Conservation (phyloP, 768 basidiomycete species). For the Hygrophorus pudorinus region DNA sequence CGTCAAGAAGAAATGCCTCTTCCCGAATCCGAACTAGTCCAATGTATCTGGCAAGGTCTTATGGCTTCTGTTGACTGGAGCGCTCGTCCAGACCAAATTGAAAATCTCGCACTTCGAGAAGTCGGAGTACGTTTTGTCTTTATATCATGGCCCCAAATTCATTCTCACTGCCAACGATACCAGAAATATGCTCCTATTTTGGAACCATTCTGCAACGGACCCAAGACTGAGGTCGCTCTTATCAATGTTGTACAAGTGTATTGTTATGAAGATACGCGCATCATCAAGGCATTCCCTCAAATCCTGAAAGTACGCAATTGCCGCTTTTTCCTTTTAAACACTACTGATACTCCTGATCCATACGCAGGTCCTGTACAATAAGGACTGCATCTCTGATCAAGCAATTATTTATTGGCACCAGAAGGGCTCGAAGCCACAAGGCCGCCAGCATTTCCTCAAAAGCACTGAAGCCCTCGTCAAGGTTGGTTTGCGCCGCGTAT, state of each 20-base stretch:
- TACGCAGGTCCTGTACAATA: slow-evolving; percentile 81
- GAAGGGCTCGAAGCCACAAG: slow-evolving; percentile 94
- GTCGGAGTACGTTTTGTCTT: slow-evolving; percentile 51
- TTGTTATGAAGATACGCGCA: slow-evolving; percentile 92
- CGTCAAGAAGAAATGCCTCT: slow-evolving; percentile 75
- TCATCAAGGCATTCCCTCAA: slow-evolving; percentile 92
- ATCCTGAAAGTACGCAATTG: slow-evolving; percentile 63
- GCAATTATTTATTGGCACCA: slow-evolving; percentile 98
- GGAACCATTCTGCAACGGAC: slow-evolving; percentile 80
- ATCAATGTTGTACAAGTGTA: slow-evolving; percentile 94
- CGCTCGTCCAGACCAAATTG: slow-evolving; percentile 86
- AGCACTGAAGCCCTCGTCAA: slow-evolving; percentile 83
- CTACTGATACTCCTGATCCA: neutral
- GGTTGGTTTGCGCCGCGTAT: slow-evolving; percentile 29
- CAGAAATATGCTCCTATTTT: slow-evolving; percentile 81
- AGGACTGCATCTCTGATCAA: slow-evolving; percentile 90
- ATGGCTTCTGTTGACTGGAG: slow-evolving; percentile 85
- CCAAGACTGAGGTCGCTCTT: slow-evolving; percentile 87
- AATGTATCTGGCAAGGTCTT: slow-evolving; percentile 89
- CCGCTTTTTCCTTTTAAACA: neutral
- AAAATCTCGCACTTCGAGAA: slow-evolving; percentile 80
- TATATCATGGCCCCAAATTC: neutral
- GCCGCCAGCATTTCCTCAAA: slow-evolving; percentile 91
- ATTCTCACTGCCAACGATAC: neutral
- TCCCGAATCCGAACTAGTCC: slow-evolving; percentile 74